These are phyloP conservation scores for Kernera saxatilis DNA, from an alignment of 345 rosid genomes.

Conservation along the genomic window DNA sequence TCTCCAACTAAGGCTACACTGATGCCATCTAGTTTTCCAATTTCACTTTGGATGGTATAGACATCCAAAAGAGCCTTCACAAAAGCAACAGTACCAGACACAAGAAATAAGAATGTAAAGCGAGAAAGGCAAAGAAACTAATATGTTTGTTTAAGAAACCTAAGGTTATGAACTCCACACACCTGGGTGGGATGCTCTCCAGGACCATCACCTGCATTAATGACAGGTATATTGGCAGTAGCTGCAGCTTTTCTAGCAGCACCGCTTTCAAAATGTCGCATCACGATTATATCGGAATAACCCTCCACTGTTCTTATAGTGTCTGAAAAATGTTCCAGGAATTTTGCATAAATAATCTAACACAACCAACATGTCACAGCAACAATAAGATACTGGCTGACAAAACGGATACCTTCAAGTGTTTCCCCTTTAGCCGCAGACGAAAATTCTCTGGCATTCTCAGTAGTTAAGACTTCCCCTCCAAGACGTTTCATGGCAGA, in stretches of 20 bases:
- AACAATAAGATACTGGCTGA: neutral
- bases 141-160: neutral
- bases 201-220: slow-evolving; percentile 99
- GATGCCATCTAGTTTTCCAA: slow-evolving; percentile 83
- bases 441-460: slow-evolving; percentile 90
- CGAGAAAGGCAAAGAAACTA: neutral
- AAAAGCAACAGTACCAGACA: neutral
- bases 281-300: slow-evolving; percentile 82
- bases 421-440: slow-evolving; percentile 99
- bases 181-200: slow-evolving; percentile 99
- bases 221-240: slow-evolving; percentile 76
- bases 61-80: slow-evolving; percentile 86
- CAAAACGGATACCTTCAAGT: slow-evolving; percentile 58
- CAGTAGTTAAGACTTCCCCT: slow-evolving; percentile 93
- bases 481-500: slow-evolving; percentile 96
- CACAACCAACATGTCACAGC: neutral
- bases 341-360: neutral
- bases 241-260: slow-evolving; percentile 91
- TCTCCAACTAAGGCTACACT: slow-evolving; percentile 92
- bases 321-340: slow-evolving; percentile 42
- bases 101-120: neutral
- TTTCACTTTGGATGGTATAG: slow-evolving; percentile 83
- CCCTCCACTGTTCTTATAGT: slow-evolving; percentile 92
- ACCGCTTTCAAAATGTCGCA: slow-evolving; percentile 96
- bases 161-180: neutral